Conservation (phyloP, 2,329 filamentous ascomycete genomes). For the Diaporthe humulicola region DNA sequence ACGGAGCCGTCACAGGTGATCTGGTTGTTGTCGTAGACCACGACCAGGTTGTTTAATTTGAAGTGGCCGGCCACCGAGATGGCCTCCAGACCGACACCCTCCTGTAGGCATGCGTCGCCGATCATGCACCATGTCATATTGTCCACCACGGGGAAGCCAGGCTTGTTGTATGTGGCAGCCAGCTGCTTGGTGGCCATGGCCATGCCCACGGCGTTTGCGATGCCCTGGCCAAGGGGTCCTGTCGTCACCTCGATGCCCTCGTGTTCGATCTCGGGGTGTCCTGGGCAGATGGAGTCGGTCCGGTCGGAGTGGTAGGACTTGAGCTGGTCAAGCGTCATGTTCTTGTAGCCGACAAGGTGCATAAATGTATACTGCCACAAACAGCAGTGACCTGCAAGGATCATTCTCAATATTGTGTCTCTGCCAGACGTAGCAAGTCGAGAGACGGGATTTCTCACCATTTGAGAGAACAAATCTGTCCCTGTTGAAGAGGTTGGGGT, state of each 20-base stretch:
- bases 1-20: conserved; percentile 69
- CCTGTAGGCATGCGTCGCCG: conserved; percentile 68
- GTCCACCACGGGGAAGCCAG: conserved; percentile 60
- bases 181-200: conserved; percentile 68
- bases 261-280: conserved; percentile 67
- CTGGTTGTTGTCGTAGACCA: conserved; percentile 69
- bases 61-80: conserved; percentile 66
- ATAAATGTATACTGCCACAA: conserved; percentile 64
- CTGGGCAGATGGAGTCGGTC: conserved; percentile 60
- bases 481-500: conserved; percentile 67
- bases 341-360: conserved; percentile 63
- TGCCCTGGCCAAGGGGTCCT: conserved; percentile 67
- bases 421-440: too few relatives aligned
- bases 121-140: conserved; percentile 68
- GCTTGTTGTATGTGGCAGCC: conserved; percentile 63
- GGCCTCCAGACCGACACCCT: conserved; percentile 67
- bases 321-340: conserved; percentile 65
- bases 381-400: conserved; percentile 57
- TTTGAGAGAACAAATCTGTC: conserved; percentile 73
- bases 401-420: neutral
- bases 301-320: conserved; percentile 62
- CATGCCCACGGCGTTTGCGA: conserved; percentile 69
- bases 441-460: conserved; percentile 46
- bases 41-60: conserved; percentile 63
- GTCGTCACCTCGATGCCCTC: conserved; percentile 70